Base-by-base conservation (phyloP, 1,284 basidiomycete genomes). In the Gymnopus androsaceus region DNA sequence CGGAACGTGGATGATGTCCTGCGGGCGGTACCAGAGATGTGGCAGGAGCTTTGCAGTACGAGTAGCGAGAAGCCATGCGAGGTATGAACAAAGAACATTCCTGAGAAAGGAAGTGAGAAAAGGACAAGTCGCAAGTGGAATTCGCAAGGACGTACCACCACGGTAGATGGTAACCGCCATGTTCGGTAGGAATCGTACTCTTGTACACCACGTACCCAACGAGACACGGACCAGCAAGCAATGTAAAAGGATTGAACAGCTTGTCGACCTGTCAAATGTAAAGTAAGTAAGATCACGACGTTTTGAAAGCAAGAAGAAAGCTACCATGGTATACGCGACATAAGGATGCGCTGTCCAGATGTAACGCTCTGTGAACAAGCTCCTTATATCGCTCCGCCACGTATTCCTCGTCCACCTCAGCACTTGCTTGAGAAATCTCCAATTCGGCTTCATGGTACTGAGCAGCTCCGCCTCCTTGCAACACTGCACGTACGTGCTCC, bases 361-460 rank as follows among this genome's bases (percentile, higher is more conserved):
- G 68, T 93, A 73, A 51, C 93, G 74, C 69, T 95, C 93, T 75
- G 83, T 95, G 71, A 95, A 95, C 58, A 95, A 76, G 61, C 88
- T 91, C 50, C 94, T 80, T 63, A 95, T 68, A 76, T 95, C 94
- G 1, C 89, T 92, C 51, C 93, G 78, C 93, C 94, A 95, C 1
- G 94, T 95, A 75, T 95, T 95, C 61, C 93, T 75, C 14, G 93
- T 96, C 94, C 93, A 95, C 57, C 94, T 77, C 55, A 96, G 73
- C 15, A 95, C 93, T 70, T 95, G 94, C 73, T 94, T 94, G 69
- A 95, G 75, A 77, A 95, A 95, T 50, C 92, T 80, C 93, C 92
- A 95, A 74, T 95, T 92, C 37, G 93, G 93, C 72, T 96, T 96
- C 93, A 95, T 96, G 51, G 93, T 95, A 72, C 87, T 91, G 52